Conservation (phyloP, 371 early-diverging fungal species). For the Mucor piriformis region DNA sequence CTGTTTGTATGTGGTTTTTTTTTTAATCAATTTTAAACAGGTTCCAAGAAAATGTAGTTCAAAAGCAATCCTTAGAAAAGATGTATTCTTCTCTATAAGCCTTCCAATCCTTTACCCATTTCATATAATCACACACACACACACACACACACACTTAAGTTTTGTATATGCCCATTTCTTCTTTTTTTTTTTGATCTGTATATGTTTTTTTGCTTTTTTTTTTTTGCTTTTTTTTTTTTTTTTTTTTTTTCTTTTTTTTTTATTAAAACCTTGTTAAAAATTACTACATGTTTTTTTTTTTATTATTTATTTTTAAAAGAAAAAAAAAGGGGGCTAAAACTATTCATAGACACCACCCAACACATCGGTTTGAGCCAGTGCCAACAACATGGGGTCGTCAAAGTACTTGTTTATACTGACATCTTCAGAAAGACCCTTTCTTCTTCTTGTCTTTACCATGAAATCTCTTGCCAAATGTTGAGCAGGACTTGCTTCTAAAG, state of each 20-base stretch:
- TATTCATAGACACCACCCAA: constrained; percentile 34
- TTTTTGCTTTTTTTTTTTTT: not conserved
- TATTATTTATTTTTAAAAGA: constrained; percentile 8
- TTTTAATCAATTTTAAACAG: constrained; percentile 15
- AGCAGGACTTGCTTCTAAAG: constrained; percentile 87
- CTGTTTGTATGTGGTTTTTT: not conserved
- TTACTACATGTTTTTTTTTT: not conserved
- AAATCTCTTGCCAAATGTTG: constrained; percentile 94
- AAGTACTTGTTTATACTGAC: constrained; percentile 94
- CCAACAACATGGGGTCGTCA: constrained; percentile 87
- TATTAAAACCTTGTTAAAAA: not conserved
- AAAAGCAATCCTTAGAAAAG: constrained; percentile 22
- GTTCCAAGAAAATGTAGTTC: constrained; percentile 28
- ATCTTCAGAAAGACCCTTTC: constrained; percentile 93
- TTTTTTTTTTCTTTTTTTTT: constrained; percentile 1
- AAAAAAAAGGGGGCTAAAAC: constrained; percentile 3
- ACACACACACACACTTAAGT: constrained; percentile 4
- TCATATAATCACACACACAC: constrained; percentile 13
- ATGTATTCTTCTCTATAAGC: not conserved
- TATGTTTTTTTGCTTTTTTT: not conserved
- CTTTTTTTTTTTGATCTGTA: not conserved
- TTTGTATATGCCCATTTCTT: constrained; percentile 1
- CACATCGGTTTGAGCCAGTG: constrained; percentile 61
- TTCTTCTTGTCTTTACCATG: constrained; percentile 95
- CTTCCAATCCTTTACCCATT: not conserved